These are phyloP conservation scores for Harrya chromipes DNA, from an alignment of 768 basidiomycete species.

Conservation along the genomic window DNA sequence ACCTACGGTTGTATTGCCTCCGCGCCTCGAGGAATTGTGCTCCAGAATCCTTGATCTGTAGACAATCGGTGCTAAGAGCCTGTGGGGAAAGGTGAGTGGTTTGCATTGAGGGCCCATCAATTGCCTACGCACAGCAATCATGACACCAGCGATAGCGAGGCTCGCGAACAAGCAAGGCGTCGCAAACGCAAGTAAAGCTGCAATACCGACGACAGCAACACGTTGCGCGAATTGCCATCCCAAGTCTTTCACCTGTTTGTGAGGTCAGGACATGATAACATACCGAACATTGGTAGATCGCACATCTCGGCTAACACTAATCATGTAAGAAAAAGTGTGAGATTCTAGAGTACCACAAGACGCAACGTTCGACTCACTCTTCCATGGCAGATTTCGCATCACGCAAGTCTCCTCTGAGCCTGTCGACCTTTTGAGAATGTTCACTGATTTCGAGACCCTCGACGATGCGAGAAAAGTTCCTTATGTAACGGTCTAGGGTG, in stretches of 20 bases:
- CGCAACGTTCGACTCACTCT: constrained; percentile 3
- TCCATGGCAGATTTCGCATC: constrained; percentile 13
- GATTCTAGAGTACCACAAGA: neutral
- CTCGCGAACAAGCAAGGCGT: constrained; percentile 9
- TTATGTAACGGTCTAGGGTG: constrained; percentile 13
- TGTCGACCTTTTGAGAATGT: constrained; percentile 4
- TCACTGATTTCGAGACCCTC: constrained; percentile 7
- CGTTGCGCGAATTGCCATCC: constrained; percentile 16
- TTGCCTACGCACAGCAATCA: constrained; percentile 1
- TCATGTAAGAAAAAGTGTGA: constrained; percentile 1
- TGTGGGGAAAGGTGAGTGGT: neutral
- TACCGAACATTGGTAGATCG: neutral
- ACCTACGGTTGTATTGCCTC: constrained; percentile 10
- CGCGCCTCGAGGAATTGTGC: constrained; percentile 5
- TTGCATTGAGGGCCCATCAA: neutral
- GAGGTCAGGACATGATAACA: neutral
- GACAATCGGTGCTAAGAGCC: constrained; percentile 5
- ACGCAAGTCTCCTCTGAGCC: neutral
- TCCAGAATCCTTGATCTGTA: constrained; percentile 4
- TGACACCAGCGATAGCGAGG: neutral
- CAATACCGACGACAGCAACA: constrained; percentile 12
- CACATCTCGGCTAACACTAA: constrained; percentile 19
- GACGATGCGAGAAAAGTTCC: constrained; percentile 10
- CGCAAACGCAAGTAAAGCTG: constrained; percentile 12
- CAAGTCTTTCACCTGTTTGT: constrained; percentile 15